Evolutionary conservation across 192 early-diverging fungal genomes (phyloP), one percentile per base, ranked within the genome.

Genomic region (Linnemannia exigua): DNA sequence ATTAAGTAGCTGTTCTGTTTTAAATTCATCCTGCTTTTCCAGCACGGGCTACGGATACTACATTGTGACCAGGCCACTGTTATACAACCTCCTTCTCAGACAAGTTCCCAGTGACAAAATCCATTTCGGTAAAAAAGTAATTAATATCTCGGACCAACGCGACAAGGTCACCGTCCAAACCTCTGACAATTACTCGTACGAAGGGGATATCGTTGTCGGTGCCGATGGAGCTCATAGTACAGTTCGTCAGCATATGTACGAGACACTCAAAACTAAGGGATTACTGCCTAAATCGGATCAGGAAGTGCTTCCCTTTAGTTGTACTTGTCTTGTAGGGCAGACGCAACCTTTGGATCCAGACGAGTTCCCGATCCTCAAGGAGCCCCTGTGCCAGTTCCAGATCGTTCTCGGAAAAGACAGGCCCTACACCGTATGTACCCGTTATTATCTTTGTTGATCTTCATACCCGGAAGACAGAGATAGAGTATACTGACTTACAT

Each of bases 141-240:
- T 28, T n/a, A 41, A 19, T 3, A 67, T 48, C 28, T 31, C 17
- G 25, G 61, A 76, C 3, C 28, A 48, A 7, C 61, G n/a, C 9
- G 63, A 76, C 7, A 41, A 63, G 31, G 74, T 67, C 28, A 67
- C 36, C 8, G 46, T 76, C 63, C 25, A 25, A n/a, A 67, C 61
- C n/a, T 47, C 74, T 5, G 74, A 76, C 74, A 67, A 76, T 22
- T 33, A 12, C 20, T 5, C 35, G 2, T 46, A 76, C 35, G 22
- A 44, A 15, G 74, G 74, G 14, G 61, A 76, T 38, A 76, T 76
- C 74, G 61, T 76, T 14, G 37, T 76, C 25, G 74, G 74, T 5
- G 74, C 74, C 20, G 74, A 76, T 22, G 74, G 74, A 16, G 63
- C 74, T n/a, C 54, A 76, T 48, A 61, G 52, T 48, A 63, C 20